Percentiles rank a stretch among this genome's conserved stretches.
These are phyloP conservation scores for Chaetomium sp. DNA, from an alignment of 2,329 filamentous ascomycete species.

Conservation along the genomic window DNA sequence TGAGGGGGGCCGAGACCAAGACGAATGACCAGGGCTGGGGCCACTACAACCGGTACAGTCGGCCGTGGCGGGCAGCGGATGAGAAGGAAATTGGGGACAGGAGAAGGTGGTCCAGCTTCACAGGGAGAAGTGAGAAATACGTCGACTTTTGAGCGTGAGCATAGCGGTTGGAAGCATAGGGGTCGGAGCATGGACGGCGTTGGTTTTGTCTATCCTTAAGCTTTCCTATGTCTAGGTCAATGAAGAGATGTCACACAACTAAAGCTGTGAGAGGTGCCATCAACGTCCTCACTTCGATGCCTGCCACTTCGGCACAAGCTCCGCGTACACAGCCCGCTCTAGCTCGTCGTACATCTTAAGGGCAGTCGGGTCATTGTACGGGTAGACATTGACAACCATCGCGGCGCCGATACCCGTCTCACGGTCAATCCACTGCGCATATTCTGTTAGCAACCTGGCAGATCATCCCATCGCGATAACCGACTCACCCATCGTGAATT, in stretches of 20 bases:
- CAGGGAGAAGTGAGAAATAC: conserved; percentile 23
- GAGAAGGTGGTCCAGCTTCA: conserved; percentile 24
- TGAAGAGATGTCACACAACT: background rate
- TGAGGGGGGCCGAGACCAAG: conserved; percentile 30
- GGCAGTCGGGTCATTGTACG: conserved; percentile 44
- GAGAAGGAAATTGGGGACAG: conserved; percentile 23
- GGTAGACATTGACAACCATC: conserved; percentile 45
- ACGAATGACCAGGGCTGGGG: conserved; percentile 30
- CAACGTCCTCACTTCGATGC: background rate
- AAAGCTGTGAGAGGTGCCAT: background rate
- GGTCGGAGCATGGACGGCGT: background rate
- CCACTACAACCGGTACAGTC: conserved; percentile 30
- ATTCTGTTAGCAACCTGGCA: background rate
- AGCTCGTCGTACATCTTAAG: conserved; percentile 45
- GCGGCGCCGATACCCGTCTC: conserved; percentile 45
- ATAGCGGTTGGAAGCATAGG: background rate
- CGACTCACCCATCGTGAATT: conserved; percentile 48
- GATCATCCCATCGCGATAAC: background rate
- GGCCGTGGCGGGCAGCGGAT: conserved; percentile 29
- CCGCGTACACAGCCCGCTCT: conserved; percentile 44
- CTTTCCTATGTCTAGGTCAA: conserved; percentile 4
- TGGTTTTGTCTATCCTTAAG: conserved; percentile 12
- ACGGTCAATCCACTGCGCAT: conserved; percentile 38
- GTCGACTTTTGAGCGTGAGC: conserved; percentile 24
- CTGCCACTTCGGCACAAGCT: conserved; percentile 21